Percentiles rank a stretch among this genome's conserved stretches.
Conservation (phyloP, 108 stramenopile genomes). For the Conticribra guillardii region DNA sequence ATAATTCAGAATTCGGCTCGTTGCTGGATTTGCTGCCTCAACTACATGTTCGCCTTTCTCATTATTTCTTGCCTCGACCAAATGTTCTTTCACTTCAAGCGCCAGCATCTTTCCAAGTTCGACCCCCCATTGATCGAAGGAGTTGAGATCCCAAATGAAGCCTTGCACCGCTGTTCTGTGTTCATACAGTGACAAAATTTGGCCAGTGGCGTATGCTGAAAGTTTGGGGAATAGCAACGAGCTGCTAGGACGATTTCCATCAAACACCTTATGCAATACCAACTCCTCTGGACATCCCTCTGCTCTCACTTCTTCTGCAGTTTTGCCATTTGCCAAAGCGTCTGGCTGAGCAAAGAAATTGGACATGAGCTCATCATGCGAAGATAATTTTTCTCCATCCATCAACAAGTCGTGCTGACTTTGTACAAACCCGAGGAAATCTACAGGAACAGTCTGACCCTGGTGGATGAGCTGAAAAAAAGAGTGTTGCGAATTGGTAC, state of each 20-base stretch:
- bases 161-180: constrained; percentile 99
- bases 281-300: constrained; percentile 92
- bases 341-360: constrained; percentile 99
- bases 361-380: constrained; percentile 99
- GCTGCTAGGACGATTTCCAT: constrained; percentile 97
- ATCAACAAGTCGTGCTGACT: constrained; percentile 86
- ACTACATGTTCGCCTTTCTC: constrained; percentile 42
- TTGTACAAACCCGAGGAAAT: constrained; percentile 96
- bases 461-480: constrained; percentile 99
- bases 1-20: constrained; percentile 83
- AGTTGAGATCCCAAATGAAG: constrained; percentile 98
- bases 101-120: constrained; percentile 99
- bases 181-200: constrained; percentile 96
- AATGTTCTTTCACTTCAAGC: constrained; percentile 75
- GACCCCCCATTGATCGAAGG: constrained; percentile 99
- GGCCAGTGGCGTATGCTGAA: constrained; percentile 93
- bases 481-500: constrained; percentile 99
- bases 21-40: constrained; percentile 75
- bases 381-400: constrained; percentile 89
- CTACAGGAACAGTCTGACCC: constrained; percentile 97
- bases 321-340: constrained; percentile 94
- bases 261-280: constrained; percentile 92
- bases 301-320: constrained; percentile 88
- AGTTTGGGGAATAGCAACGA: constrained; percentile 94
- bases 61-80: constrained; percentile 70